Conservation (phyloP, 2,329 filamentous ascomycete genomes). For the Zarea fungicola region DNA sequence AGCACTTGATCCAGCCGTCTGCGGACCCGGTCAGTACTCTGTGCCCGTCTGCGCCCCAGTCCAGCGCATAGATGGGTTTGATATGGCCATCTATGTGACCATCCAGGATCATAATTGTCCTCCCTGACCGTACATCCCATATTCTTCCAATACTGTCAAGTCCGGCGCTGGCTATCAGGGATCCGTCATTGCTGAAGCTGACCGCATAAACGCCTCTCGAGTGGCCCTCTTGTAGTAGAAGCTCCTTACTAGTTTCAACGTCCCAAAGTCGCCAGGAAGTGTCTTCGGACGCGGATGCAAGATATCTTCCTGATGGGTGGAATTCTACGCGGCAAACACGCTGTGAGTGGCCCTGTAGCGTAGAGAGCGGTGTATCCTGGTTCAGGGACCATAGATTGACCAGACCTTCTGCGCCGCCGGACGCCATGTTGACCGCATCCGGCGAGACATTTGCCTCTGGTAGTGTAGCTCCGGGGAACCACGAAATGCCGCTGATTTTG, state of each 20-base stretch:
- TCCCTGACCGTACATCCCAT: conserved; percentile 89
- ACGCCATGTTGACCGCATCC: conserved; percentile 76
- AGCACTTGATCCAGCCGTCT: conserved; percentile 96
- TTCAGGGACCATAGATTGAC: conserved; percentile 87
- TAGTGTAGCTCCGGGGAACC: conserved; percentile 79
- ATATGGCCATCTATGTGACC: conserved; percentile 76
- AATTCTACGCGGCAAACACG: conserved; percentile 91
- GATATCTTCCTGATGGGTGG: conserved; percentile 82
- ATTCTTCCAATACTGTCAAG: conserved; percentile 91
- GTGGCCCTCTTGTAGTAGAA: conserved; percentile 89
- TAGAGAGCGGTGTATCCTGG: conserved; percentile 78
- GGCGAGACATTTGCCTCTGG: conserved; percentile 65
- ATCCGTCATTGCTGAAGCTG: conserved; percentile 86
- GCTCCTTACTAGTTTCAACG: conserved; percentile 74
- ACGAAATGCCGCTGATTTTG: conserved; percentile 84
- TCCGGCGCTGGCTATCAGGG: conserved; percentile 84
- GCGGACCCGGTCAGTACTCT: conserved; percentile 88
- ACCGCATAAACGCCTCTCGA: conserved; percentile 89
- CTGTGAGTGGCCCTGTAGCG: conserved; percentile 75
- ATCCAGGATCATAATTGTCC: conserved; percentile 93
- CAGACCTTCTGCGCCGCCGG: conserved; percentile 81
- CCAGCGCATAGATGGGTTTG: conserved; percentile 85
- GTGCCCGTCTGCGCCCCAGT: conserved; percentile 89
- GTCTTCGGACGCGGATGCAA: conserved; percentile 92
- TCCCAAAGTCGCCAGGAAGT: conserved; percentile 98